Evolutionary conservation across 352 stramenopile species (phyloP), one percentile per base, ranked within the genome.

Genomic region (Blastocystis sp.): DNA sequence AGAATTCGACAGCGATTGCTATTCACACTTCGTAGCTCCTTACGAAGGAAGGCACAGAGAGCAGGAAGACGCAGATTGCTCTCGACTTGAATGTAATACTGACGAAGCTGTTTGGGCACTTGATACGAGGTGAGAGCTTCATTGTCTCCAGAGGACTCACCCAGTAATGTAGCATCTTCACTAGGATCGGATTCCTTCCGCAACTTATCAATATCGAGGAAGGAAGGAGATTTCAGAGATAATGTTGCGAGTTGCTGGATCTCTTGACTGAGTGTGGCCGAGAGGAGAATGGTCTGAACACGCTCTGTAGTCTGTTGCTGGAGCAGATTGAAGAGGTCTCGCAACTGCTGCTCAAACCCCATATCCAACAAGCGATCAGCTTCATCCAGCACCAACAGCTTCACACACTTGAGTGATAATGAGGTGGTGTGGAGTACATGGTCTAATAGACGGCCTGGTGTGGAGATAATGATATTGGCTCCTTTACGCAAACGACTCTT

Each of bases 361-460:
- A 97, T 97, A 89, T 98, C 95, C 24, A 98, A 88, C 29, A 98
- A 90, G 16, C 95, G 92, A 89, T 99, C 96, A 1, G 93, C 94
- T 92, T 99, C 96, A 88, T 99, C 96, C 56, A 98, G 89, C 83
- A 95, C 90, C 42, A 95, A 89, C 46, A 88, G 57, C 29, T 89
- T 51, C 9, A 90, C 54, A 21, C 74, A 39, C 7, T 66, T 78
- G 46, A 90, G 86, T 21, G 71, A 52, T 59, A 88, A 71, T 0
- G 87, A 37, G 19, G 89, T 67, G 29, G 87, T 89, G 66, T 90
- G 88, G 24, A 92, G 90, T 4, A 98, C 89, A 88, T 98, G 95
- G 91, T 98, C 96, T 16, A 96, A 89, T 21, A 99, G 91, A 88
- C 96, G 91, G 46, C 96, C 96, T 11, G 96, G 96, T 27, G 88